Percentiles rank a stretch among this genome's conserved stretches.
Evolutionary conservation across 805 yeast genomes (phyloP).

Genomic region (Zygoascus ofunaensis): DNA sequence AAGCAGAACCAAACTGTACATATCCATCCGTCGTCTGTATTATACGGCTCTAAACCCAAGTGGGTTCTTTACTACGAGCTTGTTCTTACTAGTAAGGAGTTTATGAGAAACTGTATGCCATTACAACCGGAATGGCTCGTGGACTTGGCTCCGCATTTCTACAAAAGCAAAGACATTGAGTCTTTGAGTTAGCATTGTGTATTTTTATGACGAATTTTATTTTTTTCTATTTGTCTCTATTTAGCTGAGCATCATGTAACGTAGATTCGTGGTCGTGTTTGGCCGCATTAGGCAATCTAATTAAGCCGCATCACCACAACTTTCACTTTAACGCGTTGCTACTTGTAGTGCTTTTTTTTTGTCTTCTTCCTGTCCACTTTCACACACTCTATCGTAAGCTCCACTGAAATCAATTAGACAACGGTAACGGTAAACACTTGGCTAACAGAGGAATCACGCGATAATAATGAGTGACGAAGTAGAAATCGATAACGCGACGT

Average conservation of each 20-base stretch:
- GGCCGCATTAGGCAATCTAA: no score
- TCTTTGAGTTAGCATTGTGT: neutral
- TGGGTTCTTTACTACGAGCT: constrained; percentile 77
- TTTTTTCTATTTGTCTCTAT: neutral
- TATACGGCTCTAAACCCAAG: constrained; percentile 56
- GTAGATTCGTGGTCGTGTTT: no score
- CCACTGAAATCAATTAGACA: no score
- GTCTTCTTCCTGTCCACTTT: neutral
- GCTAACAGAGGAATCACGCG: no score
- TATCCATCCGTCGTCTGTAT: constrained; percentile 79
- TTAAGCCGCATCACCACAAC: no score
- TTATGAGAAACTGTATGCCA: constrained; percentile 81
- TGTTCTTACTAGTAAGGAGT: constrained; percentile 76
- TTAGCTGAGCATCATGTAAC: no score
- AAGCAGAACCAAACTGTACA: constrained; percentile 62
- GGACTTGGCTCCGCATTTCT: constrained; percentile 39
- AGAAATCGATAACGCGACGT: constrained; percentile 25
- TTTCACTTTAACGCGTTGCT: no score
- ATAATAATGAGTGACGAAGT: constrained; percentile 5
- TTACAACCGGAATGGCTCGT: constrained; percentile 76
- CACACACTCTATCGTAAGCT: neutral
- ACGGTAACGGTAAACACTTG: no score
- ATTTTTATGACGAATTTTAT: neutral
- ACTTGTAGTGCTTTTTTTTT: no score
- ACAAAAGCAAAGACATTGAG: constrained; percentile 27